Conservation (phyloP, 768 basidiomycete species). For the Lyophyllum decastes region DNA sequence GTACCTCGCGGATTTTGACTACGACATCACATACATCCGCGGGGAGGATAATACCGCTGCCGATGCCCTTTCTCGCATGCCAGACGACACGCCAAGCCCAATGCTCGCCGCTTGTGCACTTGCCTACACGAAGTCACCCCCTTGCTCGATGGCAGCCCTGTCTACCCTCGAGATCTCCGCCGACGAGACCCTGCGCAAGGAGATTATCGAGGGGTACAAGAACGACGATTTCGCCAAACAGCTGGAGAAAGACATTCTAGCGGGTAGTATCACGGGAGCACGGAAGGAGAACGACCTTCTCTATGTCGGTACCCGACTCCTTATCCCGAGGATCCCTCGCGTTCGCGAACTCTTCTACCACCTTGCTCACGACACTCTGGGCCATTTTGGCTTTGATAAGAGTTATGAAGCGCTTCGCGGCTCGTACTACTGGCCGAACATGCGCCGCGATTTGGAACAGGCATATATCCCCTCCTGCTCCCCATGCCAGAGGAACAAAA, state of each 20-base stretch:
- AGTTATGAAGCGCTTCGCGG: conserved; percentile 21
- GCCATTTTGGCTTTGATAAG: conserved; percentile 37
- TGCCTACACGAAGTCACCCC: not conserved
- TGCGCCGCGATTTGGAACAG: conserved; percentile 21
- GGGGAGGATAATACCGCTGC: conserved; percentile 33
- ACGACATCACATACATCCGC: conserved; percentile 29
- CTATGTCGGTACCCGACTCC: conserved; percentile 20
- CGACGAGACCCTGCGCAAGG: not conserved
- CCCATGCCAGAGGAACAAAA: conserved; percentile 29
- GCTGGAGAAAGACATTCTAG: not conserved
- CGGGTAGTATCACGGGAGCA: not conserved
- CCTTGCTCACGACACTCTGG: conserved; percentile 29
- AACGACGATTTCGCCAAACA: not conserved
- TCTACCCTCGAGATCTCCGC: not conserved
- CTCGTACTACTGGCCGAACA: conserved; percentile 35
- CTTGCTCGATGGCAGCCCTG: not conserved
- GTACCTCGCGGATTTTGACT: conserved; percentile 38
- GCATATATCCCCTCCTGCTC: conserved; percentile 11
- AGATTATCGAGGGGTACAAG: not conserved
- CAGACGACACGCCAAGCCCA: not conserved
- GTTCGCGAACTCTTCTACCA: conserved; percentile 22
- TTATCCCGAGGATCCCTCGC: conserved; percentile 23
- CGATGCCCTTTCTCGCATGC: conserved; percentile 32
- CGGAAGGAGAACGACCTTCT: conserved; percentile 15
- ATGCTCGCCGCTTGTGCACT: conserved; percentile 3